Percentiles rank a stretch among this genome's conserved stretches.
Evolutionary conservation across 1,284 basidiomycete genomes (phyloP).

Genomic region (Trametes versicolor): DNA sequence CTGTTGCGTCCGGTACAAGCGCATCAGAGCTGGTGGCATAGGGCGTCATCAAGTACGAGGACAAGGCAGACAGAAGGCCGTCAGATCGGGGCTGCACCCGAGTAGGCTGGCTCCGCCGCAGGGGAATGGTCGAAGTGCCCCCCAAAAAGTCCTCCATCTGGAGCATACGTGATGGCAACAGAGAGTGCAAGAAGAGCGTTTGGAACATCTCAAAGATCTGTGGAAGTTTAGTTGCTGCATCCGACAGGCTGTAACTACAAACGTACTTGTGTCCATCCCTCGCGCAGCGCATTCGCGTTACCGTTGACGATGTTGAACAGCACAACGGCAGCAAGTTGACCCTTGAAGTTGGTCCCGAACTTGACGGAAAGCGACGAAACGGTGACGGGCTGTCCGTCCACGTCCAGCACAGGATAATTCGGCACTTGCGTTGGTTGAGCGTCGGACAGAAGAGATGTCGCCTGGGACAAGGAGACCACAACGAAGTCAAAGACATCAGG

Average conservation of each 20-base stretch:
- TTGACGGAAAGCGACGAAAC: slow-evolving; percentile 93
- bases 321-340: slow-evolving; percentile 96
- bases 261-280: slow-evolving; percentile 90
- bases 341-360: slow-evolving; percentile 96
- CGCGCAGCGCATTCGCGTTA: slow-evolving; percentile 93
- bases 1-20: slow-evolving; percentile 83
- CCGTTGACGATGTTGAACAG: slow-evolving; percentile 98
- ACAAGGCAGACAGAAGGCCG: slow-evolving; percentile 92
- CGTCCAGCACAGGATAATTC: slow-evolving; percentile 90
- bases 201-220: slow-evolving; percentile 99
- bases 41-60: slow-evolving; percentile 97
- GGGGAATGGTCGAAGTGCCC: slow-evolving; percentile 88
- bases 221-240: slow-evolving; percentile 15
- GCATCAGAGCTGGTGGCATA: slow-evolving; percentile 80
- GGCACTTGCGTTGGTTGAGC: slow-evolving; percentile 77
- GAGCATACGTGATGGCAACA: slow-evolving; percentile 89
- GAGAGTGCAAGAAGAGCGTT: slow-evolving; percentile 93
- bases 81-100: slow-evolving; percentile 76
- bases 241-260: background rate
- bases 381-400: slow-evolving; percentile 91
- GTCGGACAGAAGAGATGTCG: slow-evolving; percentile 85
- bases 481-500: slow-evolving; percentile 98
- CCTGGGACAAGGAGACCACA: slow-evolving; percentile 90
- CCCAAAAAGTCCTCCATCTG: slow-evolving; percentile 98
- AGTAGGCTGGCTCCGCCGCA: slow-evolving; percentile 79